Evolutionary conservation across 495 filamentous ascomycete genomes (phyloP).

Genomic region (Extremus antarcticus): DNA sequence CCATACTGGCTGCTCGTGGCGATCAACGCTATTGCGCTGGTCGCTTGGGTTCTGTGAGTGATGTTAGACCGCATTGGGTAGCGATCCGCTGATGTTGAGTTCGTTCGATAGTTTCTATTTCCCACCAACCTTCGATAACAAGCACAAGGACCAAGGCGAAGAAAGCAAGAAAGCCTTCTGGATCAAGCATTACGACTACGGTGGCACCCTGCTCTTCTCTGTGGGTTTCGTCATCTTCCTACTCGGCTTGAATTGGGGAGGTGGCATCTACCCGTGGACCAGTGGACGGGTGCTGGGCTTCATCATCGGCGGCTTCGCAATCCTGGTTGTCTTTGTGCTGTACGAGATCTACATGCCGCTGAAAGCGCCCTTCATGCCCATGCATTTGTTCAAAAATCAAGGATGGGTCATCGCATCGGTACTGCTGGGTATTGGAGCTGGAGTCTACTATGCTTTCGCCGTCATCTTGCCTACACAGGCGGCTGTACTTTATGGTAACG

Average conservation of each 20-base stretch:
- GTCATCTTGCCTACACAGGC: too few relatives aligned
- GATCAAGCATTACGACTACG: slow-evolving; percentile 28
- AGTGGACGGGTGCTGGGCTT: slow-evolving; percentile 34
- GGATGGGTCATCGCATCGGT: slow-evolving; percentile 14
- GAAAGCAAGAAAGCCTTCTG: slow-evolving; percentile 17
- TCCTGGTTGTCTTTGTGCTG: slow-evolving; percentile 29
- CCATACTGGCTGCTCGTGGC: slow-evolving; percentile 28
- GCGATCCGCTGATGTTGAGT: too few relatives aligned
- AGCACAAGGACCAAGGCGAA: slow-evolving; percentile 20
- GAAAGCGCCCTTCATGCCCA: slow-evolving; percentile 20
- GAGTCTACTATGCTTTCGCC: slow-evolving; percentile 19
- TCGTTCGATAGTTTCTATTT: too few relatives aligned
- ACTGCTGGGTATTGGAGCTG: slow-evolving; percentile 17
- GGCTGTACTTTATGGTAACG: too few relatives aligned
- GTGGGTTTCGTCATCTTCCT: slow-evolving; percentile 27
- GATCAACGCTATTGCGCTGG: slow-evolving; percentile 21
- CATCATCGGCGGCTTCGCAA: slow-evolving; percentile 29
- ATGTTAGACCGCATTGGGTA: too few relatives aligned
- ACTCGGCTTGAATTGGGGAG: slow-evolving; percentile 37
- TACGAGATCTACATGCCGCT: slow-evolving; percentile 27
- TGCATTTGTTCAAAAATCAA: slow-evolving; percentile 17
- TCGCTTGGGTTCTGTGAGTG: slow-evolving; percentile 19
- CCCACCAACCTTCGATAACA: slow-evolving; percentile 25
- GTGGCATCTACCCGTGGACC: slow-evolving; percentile 33
- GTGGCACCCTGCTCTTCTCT: slow-evolving; percentile 25